phyloP scores from a whole-genome alignment of 441 rosid species.

The Euphorbia schlechtendalii region DNA sequence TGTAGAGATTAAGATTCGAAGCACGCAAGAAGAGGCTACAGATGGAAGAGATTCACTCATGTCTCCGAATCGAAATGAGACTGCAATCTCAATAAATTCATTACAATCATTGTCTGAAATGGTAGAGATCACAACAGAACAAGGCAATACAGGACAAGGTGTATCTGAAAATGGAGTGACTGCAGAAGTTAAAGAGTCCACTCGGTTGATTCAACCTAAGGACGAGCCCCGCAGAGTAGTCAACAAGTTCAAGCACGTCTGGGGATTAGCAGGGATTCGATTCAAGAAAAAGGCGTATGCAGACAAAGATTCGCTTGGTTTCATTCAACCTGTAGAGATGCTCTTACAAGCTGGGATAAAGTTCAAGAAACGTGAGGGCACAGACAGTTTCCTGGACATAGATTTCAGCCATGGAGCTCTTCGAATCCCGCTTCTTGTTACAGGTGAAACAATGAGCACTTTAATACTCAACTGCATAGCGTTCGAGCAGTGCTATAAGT shows the following conservation, averaged over 20 bases:
- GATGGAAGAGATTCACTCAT: too few species aligned
- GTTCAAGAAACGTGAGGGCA: constrained; percentile 25
- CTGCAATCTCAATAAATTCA: too few species aligned
- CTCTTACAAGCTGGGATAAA: constrained; percentile 39
- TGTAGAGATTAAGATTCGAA: too few species aligned
- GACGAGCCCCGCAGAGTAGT: not conserved
- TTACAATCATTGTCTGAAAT: too few species aligned
- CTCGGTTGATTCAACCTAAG: too few species aligned
- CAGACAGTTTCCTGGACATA: constrained; percentile 35
- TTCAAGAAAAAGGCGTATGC: not conserved
- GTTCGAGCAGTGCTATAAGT: constrained; percentile 41
- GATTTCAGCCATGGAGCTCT: constrained; percentile 31
- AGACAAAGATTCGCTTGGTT: constrained; percentile 13
- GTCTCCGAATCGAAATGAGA: too few species aligned
- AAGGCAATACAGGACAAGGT: too few species aligned
- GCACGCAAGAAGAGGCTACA: too few species aligned
- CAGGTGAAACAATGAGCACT: constrained; percentile 41
- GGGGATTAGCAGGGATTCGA: not conserved
- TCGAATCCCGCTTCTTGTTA: too few species aligned
- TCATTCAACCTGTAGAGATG: constrained; percentile 39
- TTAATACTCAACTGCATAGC: constrained; percentile 43
- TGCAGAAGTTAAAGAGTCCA: too few species aligned
- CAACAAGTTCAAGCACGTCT: not conserved
- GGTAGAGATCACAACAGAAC: too few species aligned
- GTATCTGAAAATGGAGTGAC: too few species aligned